Evolutionary conservation across 306 rosid genomes (phyloP).

Genomic region (Ammopiptanthus mongolicus): DNA sequence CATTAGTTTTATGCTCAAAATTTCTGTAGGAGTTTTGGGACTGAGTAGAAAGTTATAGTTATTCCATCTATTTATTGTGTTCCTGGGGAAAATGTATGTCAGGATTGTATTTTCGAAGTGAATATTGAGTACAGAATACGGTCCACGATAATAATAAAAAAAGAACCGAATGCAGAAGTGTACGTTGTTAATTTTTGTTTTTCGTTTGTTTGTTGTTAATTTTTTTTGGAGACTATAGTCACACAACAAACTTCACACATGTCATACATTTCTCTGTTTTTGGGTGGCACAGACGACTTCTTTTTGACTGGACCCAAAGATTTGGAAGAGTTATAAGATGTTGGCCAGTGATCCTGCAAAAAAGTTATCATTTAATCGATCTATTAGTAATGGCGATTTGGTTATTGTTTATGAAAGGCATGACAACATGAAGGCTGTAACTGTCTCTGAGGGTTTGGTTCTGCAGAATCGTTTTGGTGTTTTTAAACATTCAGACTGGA

Average conservation of each 20-base stretch:
- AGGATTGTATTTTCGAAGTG: background rate
- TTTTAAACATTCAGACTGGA: conserved; percentile 77
- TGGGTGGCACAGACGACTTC: background rate
- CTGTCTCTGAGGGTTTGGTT: conserved; percentile 46
- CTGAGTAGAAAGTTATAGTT: too few relatives aligned
- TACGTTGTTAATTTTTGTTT: background rate
- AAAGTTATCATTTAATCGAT: conserved; percentile 48
- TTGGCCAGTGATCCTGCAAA: conserved; percentile 38
- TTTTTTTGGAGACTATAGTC: background rate
- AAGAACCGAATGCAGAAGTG: background rate
- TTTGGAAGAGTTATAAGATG: conserved; percentile 38
- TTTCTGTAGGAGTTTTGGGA: too few relatives aligned
- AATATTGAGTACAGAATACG: background rate
- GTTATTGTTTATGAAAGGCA: conserved; percentile 75
- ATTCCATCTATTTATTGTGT: too few relatives aligned
- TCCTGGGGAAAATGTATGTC: background rate
- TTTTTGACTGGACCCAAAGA: background rate
- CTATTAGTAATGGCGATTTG: conserved; percentile 60
- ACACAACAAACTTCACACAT: background rate
- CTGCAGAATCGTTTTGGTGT: conserved; percentile 76
- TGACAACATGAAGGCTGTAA: conserved; percentile 71
- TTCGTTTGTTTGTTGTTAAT: background rate
- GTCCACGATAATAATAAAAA: background rate
- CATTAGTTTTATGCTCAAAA: background rate
- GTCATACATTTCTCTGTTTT: background rate